Evolutionary conservation across 768 basidiomycete species (phyloP).

Genomic region (Tylopilus sp.): DNA sequence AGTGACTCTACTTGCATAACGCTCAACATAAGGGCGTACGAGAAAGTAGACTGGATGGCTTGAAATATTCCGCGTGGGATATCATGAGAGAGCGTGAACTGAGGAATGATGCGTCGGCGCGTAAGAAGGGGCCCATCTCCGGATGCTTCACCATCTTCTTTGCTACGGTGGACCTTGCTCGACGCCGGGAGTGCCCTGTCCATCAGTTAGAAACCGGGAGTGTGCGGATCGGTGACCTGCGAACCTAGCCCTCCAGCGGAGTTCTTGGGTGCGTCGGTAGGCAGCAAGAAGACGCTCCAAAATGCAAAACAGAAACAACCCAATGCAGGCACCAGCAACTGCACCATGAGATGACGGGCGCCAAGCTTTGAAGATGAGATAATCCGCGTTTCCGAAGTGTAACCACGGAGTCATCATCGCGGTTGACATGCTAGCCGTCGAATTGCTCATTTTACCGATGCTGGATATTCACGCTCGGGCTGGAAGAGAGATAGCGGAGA

Average conservation of each 20-base stretch:
- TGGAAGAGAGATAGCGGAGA: not conserved
- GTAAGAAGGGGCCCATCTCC: not conserved
- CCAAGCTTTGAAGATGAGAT: conserved; percentile 66
- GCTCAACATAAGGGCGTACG: conserved; percentile 75
- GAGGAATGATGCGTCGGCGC: conserved; percentile 38
- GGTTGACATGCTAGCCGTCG: conserved; percentile 14
- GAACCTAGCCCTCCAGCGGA: conserved; percentile 60
- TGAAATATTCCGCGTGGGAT: conserved; percentile 65
- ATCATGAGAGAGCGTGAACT: conserved; percentile 69
- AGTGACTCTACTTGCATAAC: conserved; percentile 56
- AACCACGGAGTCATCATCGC: conserved; percentile 62
- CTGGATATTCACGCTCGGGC: not conserved
- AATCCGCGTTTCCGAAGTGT: conserved; percentile 64
- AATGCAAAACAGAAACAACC: conserved; percentile 61
- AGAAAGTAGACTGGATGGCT: conserved; percentile 57
- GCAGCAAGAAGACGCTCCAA: conserved; percentile 70
- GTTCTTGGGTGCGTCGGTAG: conserved; percentile 48
- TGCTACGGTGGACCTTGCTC: not conserved
- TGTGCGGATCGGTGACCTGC: not conserved
- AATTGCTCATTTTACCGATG: conserved; percentile 2
- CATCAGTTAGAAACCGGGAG: not conserved
- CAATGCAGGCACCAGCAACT: conserved; percentile 72
- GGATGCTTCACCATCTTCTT: conserved; percentile 2
- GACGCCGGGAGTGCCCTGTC: conserved; percentile 12
- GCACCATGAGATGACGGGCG: conserved; percentile 64